These are phyloP conservation scores for Populus simonii DNA, from an alignment of 345 rosid species.

Conservation along the genomic window DNA sequence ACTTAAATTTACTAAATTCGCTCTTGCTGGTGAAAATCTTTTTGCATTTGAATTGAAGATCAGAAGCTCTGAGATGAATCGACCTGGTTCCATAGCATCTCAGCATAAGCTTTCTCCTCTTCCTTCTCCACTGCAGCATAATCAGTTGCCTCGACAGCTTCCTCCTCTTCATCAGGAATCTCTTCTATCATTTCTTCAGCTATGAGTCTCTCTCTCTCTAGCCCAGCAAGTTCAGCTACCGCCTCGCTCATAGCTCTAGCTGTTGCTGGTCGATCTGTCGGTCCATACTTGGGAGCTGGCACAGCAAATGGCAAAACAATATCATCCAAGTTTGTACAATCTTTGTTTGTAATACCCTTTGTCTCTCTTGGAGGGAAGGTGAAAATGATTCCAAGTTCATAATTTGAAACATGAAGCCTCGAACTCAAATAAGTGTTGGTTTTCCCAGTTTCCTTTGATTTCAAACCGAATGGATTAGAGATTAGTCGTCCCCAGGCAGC, in stretches of 20 bases:
- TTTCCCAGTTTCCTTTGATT: slow-evolving; percentile 27
- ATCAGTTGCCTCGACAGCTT: slow-evolving; percentile 37
- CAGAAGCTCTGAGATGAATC: slow-evolving; percentile 56
- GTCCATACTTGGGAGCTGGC: slow-evolving; percentile 73
- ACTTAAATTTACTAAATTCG: neutral
- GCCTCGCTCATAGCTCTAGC: slow-evolving; percentile 69
- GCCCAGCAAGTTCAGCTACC: slow-evolving; percentile 35
- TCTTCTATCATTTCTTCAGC: slow-evolving; percentile 51
- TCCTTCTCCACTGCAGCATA: slow-evolving; percentile 56
- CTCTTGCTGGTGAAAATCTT: neutral
- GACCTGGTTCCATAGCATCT: slow-evolving; percentile 65
- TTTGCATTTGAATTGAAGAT: neutral
- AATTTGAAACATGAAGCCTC: slow-evolving; percentile 74
- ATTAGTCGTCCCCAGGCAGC: slow-evolving; percentile 90
- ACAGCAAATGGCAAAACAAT: slow-evolving; percentile 63
- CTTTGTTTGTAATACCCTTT: slow-evolving; percentile 16
- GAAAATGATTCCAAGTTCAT: slow-evolving; percentile 81
- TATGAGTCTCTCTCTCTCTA: slow-evolving; percentile 28
- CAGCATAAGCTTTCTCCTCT: slow-evolving; percentile 73
- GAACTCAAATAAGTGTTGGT: slow-evolving; percentile 17
- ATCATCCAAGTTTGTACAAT: slow-evolving; percentile 47
- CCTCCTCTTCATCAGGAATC: slow-evolving; percentile 56
- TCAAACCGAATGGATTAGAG: slow-evolving; percentile 35
- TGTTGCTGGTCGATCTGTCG: slow-evolving; percentile 75
- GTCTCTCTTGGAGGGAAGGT: slow-evolving; percentile 62